Conservation (phyloP, 768 basidiomycete species). For the Amanita rubescens region DNA sequence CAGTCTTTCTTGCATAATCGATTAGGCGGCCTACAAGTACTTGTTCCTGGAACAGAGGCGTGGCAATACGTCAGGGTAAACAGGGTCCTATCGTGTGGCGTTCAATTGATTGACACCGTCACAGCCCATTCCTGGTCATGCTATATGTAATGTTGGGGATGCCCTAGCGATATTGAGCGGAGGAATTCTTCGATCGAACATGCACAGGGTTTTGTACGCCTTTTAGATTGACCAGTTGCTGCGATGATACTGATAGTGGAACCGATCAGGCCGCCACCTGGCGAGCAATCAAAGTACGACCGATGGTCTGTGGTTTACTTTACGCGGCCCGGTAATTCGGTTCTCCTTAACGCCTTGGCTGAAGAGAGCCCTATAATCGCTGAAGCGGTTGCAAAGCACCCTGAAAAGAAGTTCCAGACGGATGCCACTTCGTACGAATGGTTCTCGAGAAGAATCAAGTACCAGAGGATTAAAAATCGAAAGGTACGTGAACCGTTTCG, state of each 20-base stretch:
- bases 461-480: not conserved
- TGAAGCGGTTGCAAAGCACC: conserved; percentile 25
- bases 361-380: conserved; percentile 38
- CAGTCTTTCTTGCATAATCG: conserved; percentile 65
- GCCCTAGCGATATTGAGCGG: conserved; percentile 56
- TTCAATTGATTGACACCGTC: not conserved
- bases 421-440: not conserved
- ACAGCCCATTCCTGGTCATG: conserved; percentile 47
- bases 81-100: not conserved
- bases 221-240: not conserved
- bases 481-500: not conserved
- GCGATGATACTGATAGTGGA: conserved; percentile 23
- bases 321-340: conserved; percentile 43
- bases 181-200: conserved; percentile 54
- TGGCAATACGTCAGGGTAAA: conserved; percentile 67
- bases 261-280: conserved; percentile 37
- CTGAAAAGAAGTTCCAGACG: not conserved
- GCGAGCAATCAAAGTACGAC: conserved; percentile 36
- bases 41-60: conserved; percentile 48
- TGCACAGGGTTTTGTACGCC: conserved; percentile 52
- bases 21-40: conserved; percentile 63
- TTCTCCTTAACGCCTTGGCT: conserved; percentile 35
- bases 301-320: conserved; percentile 60
- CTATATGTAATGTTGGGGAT: conserved; percentile 58
- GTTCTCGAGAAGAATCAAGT: not conserved